Percentiles rank a stretch among this genome's conserved stretches.
phyloP scores from a whole-genome alignment of 116 monocot species.

The Cymodocea nodosa region DNA sequence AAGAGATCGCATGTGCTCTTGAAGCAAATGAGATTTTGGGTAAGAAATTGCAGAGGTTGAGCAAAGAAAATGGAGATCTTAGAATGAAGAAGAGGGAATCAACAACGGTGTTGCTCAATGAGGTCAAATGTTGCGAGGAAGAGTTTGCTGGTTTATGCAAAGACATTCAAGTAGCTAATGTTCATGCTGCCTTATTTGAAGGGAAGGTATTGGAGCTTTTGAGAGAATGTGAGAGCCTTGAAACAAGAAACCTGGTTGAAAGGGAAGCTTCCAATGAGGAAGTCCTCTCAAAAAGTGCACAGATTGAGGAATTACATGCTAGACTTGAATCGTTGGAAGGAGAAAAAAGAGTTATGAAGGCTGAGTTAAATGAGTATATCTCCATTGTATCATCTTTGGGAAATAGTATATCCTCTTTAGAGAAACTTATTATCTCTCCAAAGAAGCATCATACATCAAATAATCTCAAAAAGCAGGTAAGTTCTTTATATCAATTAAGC shows the following conservation, averaged over 20 bases:
- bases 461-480: conserved; percentile 18
- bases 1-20: conserved; percentile 16
- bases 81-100: conserved; percentile 17
- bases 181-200: conserved; percentile 36
- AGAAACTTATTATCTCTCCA: conserved; percentile 23
- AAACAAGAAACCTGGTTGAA: conserved; percentile 25
- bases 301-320: conserved; percentile 16
- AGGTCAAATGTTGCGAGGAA: conserved; percentile 34
- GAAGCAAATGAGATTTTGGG: conserved; percentile 23
- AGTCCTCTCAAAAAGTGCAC: conserved; percentile 9
- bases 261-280: conserved; percentile 23
- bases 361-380: conserved; percentile 23
- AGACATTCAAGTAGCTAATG: conserved; percentile 22
- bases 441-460: conserved; percentile 8
- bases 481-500: background rate
- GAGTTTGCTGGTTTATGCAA: conserved; percentile 28
- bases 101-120: conserved; percentile 17
- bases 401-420: conserved; percentile 25
- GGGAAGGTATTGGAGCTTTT: conserved; percentile 43
- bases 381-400: conserved; percentile 23
- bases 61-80: conserved; percentile 21
- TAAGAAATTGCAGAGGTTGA: conserved; percentile 14
- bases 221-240: conserved; percentile 24
- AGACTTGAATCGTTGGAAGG: conserved; percentile 22
- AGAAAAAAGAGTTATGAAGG: conserved; percentile 34